phyloP scores from a whole-genome alignment of 352 stramenopile species.

The Elongisporangium undulatum region DNA sequence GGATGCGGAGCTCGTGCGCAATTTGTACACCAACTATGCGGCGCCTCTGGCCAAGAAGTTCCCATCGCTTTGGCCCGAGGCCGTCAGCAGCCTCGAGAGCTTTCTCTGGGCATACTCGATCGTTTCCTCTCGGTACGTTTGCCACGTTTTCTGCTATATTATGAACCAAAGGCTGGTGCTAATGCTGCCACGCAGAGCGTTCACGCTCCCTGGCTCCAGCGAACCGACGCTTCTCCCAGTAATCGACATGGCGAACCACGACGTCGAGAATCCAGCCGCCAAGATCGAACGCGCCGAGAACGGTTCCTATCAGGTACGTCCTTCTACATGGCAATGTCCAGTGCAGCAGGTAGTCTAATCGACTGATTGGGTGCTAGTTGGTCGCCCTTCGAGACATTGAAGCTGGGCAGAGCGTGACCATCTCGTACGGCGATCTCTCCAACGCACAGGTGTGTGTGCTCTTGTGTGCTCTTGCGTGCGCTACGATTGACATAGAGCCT shows the following conservation, averaged over 20 bases:
- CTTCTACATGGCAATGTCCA: constrained; percentile 2
- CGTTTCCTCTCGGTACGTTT: constrained; percentile 53
- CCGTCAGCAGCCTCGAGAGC: constrained; percentile 26
- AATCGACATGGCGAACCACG: constrained; percentile 81
- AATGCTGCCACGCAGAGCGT: constrained; percentile 24
- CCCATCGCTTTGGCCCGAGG: constrained; percentile 28
- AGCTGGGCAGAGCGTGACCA: constrained; percentile 46
- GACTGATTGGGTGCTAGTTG: constrained; percentile 23
- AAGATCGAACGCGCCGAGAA: constrained; percentile 41
- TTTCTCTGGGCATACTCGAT: constrained; percentile 70
- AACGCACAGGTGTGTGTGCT: constrained; percentile 53
- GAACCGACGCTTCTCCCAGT: constrained; percentile 65
- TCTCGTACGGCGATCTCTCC: constrained; percentile 68
- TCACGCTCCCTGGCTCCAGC: constrained; percentile 20
- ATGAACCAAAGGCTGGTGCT: not conserved
- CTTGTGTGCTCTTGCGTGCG: constrained; percentile 1
- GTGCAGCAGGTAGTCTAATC: constrained; percentile 1
- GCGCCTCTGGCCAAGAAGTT: constrained; percentile 30
- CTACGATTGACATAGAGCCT: not conserved
- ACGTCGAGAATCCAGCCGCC: constrained; percentile 27
- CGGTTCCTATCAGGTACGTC: constrained; percentile 40
- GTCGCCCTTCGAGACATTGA: constrained; percentile 35
- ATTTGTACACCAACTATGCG: constrained; percentile 35
- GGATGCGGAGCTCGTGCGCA: constrained; percentile 50
- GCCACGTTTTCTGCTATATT: not conserved